Conservation (phyloP, 1,284 basidiomycete genomes). For the Fomitopsis pinicola region DNA sequence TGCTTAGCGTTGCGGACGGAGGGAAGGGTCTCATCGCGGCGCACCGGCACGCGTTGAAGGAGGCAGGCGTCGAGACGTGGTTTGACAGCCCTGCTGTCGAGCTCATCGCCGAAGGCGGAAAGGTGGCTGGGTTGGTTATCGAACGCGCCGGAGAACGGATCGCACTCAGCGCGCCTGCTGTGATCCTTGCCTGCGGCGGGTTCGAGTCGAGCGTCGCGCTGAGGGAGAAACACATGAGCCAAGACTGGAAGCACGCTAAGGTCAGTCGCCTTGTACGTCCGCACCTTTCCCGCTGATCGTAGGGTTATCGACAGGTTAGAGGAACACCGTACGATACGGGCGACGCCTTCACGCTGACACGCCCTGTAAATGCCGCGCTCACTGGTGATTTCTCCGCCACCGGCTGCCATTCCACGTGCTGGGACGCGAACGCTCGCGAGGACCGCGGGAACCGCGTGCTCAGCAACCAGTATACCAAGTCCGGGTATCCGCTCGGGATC, state of each 20-base stretch:
- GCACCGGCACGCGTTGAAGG: slow-evolving; percentile 45
- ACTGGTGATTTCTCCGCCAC: slow-evolving; percentile 52
- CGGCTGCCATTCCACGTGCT: slow-evolving; percentile 61
- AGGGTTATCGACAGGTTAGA: slow-evolving; percentile 40
- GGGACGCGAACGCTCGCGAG: slow-evolving; percentile 59
- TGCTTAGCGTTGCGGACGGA: slow-evolving; percentile 52
- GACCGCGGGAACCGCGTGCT: slow-evolving; percentile 49
- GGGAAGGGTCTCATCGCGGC: slow-evolving; percentile 65
- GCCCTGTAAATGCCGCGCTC: slow-evolving; percentile 47
- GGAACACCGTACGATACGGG: slow-evolving; percentile 68
- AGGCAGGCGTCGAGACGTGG: slow-evolving; percentile 50
- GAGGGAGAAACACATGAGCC: slow-evolving; percentile 49
- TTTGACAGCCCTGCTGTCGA: slow-evolving; percentile 46
- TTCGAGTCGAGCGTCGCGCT: slow-evolving; percentile 54
- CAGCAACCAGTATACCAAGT: slow-evolving; percentile 69
- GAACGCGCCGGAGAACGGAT: slow-evolving; percentile 32
- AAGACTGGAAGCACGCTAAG: slow-evolving; percentile 50
- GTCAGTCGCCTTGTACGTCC: slow-evolving; percentile 26
- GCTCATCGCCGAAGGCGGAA: slow-evolving; percentile 33
- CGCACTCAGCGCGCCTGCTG: slow-evolving; percentile 35
- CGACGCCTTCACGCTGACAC: slow-evolving; percentile 53
- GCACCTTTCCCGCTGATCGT: not conserved
- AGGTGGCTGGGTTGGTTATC: slow-evolving; percentile 43
- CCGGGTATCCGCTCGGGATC: slow-evolving; percentile 65
- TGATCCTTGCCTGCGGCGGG: slow-evolving; percentile 62